A percentile compares a stretch with the other conserved stretches of the same genome.
phyloP scores from a whole-genome alignment of 2,329 filamentous ascomycete genomes.

The Calonectria leucothoes region DNA sequence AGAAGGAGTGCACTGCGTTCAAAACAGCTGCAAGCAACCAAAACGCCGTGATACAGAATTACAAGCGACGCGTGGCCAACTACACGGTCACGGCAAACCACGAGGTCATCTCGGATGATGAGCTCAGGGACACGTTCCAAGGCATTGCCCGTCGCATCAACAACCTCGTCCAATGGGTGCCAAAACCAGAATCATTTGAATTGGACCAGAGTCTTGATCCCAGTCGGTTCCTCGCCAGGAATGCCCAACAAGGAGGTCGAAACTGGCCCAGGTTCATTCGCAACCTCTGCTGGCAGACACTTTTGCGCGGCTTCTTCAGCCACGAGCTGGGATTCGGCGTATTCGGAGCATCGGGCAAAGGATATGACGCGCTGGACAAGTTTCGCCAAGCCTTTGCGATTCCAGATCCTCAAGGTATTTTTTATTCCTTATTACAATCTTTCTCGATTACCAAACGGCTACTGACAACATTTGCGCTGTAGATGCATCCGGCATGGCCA shows the following conservation, averaged over 20 bases:
- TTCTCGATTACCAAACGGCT: neutral
- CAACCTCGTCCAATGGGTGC: conserved; percentile 22
- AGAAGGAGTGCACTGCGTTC: neutral
- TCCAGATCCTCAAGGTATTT: conserved; percentile 5
- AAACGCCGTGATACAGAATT: neutral
- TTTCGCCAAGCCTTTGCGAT: conserved; percentile 19
- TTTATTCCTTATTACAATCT: too few species aligned
- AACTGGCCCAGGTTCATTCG: conserved; percentile 27
- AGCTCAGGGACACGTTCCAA: conserved; percentile 13
- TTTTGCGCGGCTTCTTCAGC: conserved; percentile 18
- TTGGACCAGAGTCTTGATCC: conserved; percentile 14
- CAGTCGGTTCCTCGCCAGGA: conserved; percentile 12
- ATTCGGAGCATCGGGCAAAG: conserved; percentile 11
- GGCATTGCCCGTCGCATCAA: conserved; percentile 9
- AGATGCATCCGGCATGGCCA: neutral
- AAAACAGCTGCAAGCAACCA: neutral
- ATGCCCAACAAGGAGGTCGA: conserved; percentile 19
- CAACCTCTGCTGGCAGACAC: conserved; percentile 20
- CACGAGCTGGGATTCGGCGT: conserved; percentile 23
- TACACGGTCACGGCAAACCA: conserved; percentile 17
- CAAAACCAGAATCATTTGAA: neutral
- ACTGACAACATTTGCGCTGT: neutral
- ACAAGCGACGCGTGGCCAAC: conserved; percentile 18
- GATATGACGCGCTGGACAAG: conserved; percentile 14
- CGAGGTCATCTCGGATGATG: conserved; percentile 15